Evolutionary conservation across 176 grass and related monocot genomes (phyloP), one percentile per base, ranked within the genome.

Genomic region (Musa schizocarpa): DNA sequence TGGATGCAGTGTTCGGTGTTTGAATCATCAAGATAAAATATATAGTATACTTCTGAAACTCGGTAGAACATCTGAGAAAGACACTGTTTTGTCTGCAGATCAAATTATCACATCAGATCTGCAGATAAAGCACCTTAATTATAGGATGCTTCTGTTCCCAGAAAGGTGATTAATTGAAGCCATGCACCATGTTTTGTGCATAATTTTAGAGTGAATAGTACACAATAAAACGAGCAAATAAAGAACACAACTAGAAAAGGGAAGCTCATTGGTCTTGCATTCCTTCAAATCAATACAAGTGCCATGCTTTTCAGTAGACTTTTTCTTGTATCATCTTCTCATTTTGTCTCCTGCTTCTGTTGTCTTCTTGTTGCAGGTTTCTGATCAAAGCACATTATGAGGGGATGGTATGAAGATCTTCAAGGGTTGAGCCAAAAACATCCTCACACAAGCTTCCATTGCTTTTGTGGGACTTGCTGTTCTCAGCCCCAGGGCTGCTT

Each of bases 371-470:
- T 24, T 22, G 73, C 63, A 76, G 53, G 9, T 16, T 27, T 13
- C 19, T 11, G n/a, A 57, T n/a, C 9, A 77, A 65, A 50, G 23
- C 17, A 65, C 48, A 73, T 54, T 21, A 61, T 23, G 69, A 74
- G 2, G 50, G 63, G 34, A 75, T 58, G 25, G 77, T 63, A 20
- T 64, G 61, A 16, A 43, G 63, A 54, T 52, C 68, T 63, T 53
- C 54, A 20, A 80, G 54, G 63, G 70, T 62, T 9, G 82, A 67
- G 13, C 71, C 71, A n/a, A 84, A 53, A 54, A 84, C 26, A 24
- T 74, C 63, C 9, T 84, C 65, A 54, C 71, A 79, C 53, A 84
- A 24, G 70, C 63, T 84, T 23, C 64, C 71, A 14, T 21, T 62
- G 0, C 13, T 51, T 10, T 50, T 56, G 5, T 75, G 64, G 49